Evolutionary conservation across 257 asterid genomes (phyloP), one percentile per base, ranked within the genome.

Genomic region (Nicotiana sylvestris): DNA sequence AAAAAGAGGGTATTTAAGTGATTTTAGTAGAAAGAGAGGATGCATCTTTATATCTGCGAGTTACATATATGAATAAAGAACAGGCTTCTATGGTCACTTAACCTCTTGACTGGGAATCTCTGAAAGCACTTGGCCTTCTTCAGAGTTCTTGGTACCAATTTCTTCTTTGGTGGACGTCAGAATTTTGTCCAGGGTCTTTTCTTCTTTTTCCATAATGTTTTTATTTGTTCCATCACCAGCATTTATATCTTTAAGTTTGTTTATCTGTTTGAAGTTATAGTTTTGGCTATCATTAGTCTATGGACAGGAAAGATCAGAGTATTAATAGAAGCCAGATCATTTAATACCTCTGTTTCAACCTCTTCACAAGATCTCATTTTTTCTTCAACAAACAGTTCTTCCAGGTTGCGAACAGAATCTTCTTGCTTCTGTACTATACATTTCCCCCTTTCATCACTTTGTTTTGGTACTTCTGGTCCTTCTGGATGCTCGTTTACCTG

Each of bases 71-170:
- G 33, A 61, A 3, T 61, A 21, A 61, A 21, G 66, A 61, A 61
- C 66, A 61, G 32, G 66, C 32, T 61, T 37, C 46, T 81, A 33
- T 65, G 10, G 55, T 81, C 39, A 56, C 9, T 76, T 56, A 77
- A 21, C 80, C 84, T 84, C 82, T 81, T 76, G 79, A 55, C 35
- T 76, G 56, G 74, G 79, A 53, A 64, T 55, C 60, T 66, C 78
- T 32, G 57, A 51, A 18, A 53, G 18, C 11, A n/a, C 17, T 33
- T 68, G 18, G 70, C 43, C 64, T 68, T 76, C 82, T 29, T 60
- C 60, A 32, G 56, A 49, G 51, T 29, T 85, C 29, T 43, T 61
- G 13, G 16, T 12, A 61, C 32, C 33, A 12, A 21, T 61, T n/a
- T 61, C 78, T 82, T 80, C 82, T 16, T 27, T 51, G 39, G 21